Evolutionary conservation across 495 filamentous ascomycete species (phyloP), one percentile per base, ranked within the genome.

Genomic region (Penicillium chermesinum): DNA sequence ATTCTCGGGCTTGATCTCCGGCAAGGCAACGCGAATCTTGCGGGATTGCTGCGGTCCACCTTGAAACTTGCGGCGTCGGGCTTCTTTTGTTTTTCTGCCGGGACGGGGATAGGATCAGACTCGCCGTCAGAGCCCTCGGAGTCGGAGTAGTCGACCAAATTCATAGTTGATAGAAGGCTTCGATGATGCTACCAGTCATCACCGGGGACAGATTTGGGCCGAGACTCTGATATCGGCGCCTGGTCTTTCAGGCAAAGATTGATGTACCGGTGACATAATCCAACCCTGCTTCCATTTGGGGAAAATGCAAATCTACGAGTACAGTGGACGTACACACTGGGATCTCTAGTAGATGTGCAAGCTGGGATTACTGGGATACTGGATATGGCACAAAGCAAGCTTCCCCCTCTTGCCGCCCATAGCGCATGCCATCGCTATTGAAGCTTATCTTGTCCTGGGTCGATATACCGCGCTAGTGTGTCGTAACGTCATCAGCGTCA

Each of bases 1-100:
- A 39, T 53, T 57, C 44, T 79, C 75, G 12, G 77, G 62, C 53
- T 72, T 71, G 35, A 66, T 39, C 12, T 72, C 63, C 3, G 80
- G 83, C 2, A 96, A 77, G 47, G 79, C 85, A 54, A 96, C 78
- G 55, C 78, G 79, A 64, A 96, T 89, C 69, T 89, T 93, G 69
- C 83, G 79, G 4, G 82, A 63, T 89, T 87, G 40, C 81, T 78
- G 62, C 82, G 80, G 65, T 91, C 86, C 61, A 93, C 77, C 16
- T 52, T 49, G 33, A 58, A 63, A 2, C 50, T 52, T 7, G 49
- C 13, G 53, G 89, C 85, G 53, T 86, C 82, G 59, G 87, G 83
- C 39, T 67, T 69, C 44, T 54, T 51, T 22, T 77, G 69, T 72
- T 66, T 58, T 25, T 50, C 69, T 61, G 38, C 49, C 15, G 67